These are phyloP conservation scores for Bombardia bombarda DNA, from an alignment of 495 filamentous ascomycete genomes.

Conservation along the genomic window DNA sequence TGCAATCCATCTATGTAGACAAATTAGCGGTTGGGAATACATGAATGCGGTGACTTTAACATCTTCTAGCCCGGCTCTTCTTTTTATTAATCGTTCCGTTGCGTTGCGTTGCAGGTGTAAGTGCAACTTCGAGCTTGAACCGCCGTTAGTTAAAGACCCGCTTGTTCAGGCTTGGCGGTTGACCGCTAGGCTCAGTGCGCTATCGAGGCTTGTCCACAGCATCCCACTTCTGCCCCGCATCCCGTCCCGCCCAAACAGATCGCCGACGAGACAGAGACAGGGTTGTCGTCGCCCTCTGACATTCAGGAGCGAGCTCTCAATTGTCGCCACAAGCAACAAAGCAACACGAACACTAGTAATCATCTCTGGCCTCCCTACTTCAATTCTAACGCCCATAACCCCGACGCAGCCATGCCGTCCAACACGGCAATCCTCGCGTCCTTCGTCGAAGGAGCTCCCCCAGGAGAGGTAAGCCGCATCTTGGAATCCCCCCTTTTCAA, in stretches of 20 bases:
- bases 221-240: neutral
- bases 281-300: neutral
- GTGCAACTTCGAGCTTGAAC: too few species aligned
- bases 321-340: neutral
- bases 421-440: constrained; percentile 61
- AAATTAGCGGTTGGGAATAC: too few species aligned
- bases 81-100: too few species aligned
- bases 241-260: neutral
- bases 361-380: neutral
- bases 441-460: constrained; percentile 91
- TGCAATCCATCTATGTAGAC: too few species aligned
- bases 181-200: neutral
- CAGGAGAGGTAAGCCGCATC: constrained; percentile 73
- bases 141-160: too few species aligned
- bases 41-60: too few species aligned
- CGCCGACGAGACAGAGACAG: neutral
- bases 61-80: too few species aligned
- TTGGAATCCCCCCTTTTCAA: neutral
- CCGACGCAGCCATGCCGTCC: constrained; percentile 25
- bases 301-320: neutral
- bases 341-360: neutral
- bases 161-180: too few species aligned
- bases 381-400: neutral
- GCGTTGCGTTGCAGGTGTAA: too few species aligned
- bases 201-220: neutral